These are phyloP conservation scores for Dimocarpus longan DNA, from an alignment of 345 rosid species.

Conservation along the genomic window DNA sequence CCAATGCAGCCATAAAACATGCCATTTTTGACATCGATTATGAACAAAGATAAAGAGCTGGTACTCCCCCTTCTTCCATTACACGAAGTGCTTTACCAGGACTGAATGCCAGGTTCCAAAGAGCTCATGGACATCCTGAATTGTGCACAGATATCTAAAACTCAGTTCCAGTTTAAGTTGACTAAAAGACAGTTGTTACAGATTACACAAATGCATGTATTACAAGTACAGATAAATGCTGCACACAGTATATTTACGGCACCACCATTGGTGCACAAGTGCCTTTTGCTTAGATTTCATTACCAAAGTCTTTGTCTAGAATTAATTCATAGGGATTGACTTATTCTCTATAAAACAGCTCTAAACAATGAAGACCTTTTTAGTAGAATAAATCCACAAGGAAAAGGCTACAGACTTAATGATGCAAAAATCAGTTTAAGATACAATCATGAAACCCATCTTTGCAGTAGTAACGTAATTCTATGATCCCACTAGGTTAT, in stretches of 20 bases:
- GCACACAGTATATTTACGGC: background rate
- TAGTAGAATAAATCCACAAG: background rate
- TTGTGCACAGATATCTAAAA: background rate
- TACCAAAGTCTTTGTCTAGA: background rate
- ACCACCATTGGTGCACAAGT: background rate
- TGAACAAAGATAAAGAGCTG: constrained; percentile 42
- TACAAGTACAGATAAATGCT: background rate
- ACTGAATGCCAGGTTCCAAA: constrained; percentile 50
- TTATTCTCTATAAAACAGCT: background rate
- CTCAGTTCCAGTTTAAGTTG: background rate
- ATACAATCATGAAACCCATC: background rate
- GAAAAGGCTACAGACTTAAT: background rate
- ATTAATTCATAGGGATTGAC: background rate
- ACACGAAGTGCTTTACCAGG: constrained; percentile 43
- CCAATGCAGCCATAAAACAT: constrained; percentile 51
- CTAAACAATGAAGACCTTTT: background rate
- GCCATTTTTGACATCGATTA: constrained; percentile 49
- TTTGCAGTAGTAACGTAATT: background rate
- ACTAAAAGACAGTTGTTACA: background rate
- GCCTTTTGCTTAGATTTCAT: background rate
- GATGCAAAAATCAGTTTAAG: background rate
- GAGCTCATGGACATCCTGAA: constrained; percentile 55
- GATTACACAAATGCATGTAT: constrained; percentile 7
- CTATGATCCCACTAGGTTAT: background rate
- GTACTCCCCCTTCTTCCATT: constrained; percentile 44